A percentile compares a stretch with the other conserved stretches of the same genome.
phyloP scores from a whole-genome alignment of 2,329 filamentous ascomycete genomes.

The Colletotrichum lentis region DNA sequence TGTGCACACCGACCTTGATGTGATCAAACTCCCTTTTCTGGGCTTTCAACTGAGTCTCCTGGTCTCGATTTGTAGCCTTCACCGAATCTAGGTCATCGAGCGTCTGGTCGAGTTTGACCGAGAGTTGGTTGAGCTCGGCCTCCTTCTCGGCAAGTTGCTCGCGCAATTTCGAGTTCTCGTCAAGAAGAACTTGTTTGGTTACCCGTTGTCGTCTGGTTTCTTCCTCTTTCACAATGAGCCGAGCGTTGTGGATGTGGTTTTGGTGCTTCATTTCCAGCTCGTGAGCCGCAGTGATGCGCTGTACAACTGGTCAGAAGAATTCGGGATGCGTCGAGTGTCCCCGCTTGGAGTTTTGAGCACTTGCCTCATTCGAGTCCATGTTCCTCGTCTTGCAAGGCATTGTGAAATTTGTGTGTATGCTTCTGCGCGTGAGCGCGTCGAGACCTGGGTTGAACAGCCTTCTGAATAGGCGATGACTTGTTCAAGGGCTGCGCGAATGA shows the following conservation, averaged over 20 bases:
- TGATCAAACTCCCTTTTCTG: slow-evolving; percentile 59
- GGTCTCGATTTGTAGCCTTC: slow-evolving; percentile 53
- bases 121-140: slow-evolving; percentile 62
- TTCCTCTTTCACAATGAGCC: slow-evolving; percentile 78
- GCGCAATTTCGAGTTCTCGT: slow-evolving; percentile 75
- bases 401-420: slow-evolving; percentile 11
- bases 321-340: neutral
- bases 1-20: slow-evolving; percentile 53
- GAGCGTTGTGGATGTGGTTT: slow-evolving; percentile 68
- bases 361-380: slow-evolving; percentile 36
- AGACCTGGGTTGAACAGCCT: neutral
- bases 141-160: slow-evolving; percentile 69
- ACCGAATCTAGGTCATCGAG: slow-evolving; percentile 54
- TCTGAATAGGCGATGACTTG: neutral
- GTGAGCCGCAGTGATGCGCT: slow-evolving; percentile 59
- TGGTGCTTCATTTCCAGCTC: slow-evolving; percentile 76
- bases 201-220: slow-evolving; percentile 74
- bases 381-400: slow-evolving; percentile 37
- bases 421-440: slow-evolving; percentile 31
- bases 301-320: slow-evolving; percentile 8
- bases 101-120: slow-evolving; percentile 51
- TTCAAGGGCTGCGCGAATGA: neutral
- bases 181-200: slow-evolving; percentile 73
- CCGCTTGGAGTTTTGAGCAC: neutral
- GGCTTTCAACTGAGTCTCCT: slow-evolving; percentile 58